These are phyloP conservation scores for Populus hybrid DNA, from an alignment of 441 rosid genomes.

Conservation along the genomic window DNA sequence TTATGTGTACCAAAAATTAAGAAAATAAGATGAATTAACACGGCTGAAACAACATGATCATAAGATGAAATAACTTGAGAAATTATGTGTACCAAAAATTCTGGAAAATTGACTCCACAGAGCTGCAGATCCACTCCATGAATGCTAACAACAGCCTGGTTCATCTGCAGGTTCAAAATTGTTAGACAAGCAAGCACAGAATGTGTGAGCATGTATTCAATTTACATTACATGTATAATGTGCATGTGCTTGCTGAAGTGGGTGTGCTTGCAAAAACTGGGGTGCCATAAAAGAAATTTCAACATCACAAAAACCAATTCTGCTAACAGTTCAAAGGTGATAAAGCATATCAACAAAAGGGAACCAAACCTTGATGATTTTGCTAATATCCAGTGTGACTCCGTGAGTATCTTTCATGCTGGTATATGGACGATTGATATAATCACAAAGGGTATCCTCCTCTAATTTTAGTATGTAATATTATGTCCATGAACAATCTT, in stretches of 20 bases:
- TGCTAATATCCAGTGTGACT: not conserved
- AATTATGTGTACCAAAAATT: conserved; percentile 65
- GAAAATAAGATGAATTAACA: conserved; percentile 18
- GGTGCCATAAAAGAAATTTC: not conserved
- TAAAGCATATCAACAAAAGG: not conserved
- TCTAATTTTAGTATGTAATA: not conserved
- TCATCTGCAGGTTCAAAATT: conserved; percentile 51
- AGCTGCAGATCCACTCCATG: conserved; percentile 81
- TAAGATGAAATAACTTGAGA: conserved; percentile 9
- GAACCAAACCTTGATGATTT: not conserved
- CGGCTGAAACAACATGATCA: conserved; percentile 12
- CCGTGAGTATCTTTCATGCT: not conserved
- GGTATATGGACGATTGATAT: not conserved
- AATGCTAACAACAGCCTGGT: conserved; percentile 75
- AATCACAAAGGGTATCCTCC: not conserved
- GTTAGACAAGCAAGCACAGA: conserved; percentile 13
- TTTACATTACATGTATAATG: not conserved
- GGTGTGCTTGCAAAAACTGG: not conserved
- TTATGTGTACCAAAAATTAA: not conserved
- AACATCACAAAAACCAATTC: not conserved
- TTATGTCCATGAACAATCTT: not conserved
- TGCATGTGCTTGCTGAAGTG: not conserved
- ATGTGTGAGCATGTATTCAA: not conserved
- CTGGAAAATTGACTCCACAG: conserved; percentile 78
- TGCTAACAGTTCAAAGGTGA: not conserved